A percentile compares a stretch with the other conserved stretches of the same genome.
Evolutionary conservation across 495 filamentous ascomycete species (phyloP).

Genomic region (Daldinia bambusicola): DNA sequence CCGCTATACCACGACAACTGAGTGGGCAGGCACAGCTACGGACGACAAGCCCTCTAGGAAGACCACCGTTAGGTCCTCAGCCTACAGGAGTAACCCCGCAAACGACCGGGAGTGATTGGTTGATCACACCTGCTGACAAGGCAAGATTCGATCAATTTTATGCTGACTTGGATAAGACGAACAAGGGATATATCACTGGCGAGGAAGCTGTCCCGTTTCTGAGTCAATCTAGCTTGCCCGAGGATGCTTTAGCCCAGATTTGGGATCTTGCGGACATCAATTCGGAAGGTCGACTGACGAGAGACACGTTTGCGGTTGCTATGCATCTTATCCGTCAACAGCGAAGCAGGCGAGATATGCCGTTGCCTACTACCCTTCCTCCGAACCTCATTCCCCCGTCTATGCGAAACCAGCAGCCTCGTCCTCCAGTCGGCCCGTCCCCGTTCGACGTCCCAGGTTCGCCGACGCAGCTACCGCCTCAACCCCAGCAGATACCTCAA

Average conservation of each 20-base stretch:
- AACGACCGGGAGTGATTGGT: slow-evolving; percentile 79
- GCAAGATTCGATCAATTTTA: slow-evolving; percentile 85
- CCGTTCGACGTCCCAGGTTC: slow-evolving; percentile 54
- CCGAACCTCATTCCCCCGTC: slow-evolving; percentile 86
- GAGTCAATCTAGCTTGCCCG: slow-evolving; percentile 86
- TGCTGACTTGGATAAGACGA: slow-evolving; percentile 78
- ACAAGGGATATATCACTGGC: slow-evolving; percentile 82
- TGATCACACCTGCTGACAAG: slow-evolving; percentile 85
- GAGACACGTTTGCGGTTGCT: slow-evolving; percentile 95
- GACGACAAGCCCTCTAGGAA: slow-evolving; percentile 75
- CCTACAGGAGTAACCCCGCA: slow-evolving; percentile 57
- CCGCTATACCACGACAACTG: slow-evolving; percentile 59
- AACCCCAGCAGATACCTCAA: slow-evolving; percentile 53
- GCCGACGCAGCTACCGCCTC: slow-evolving; percentile 47
- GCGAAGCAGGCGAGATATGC: slow-evolving; percentile 71
- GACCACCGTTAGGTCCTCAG: slow-evolving; percentile 63
- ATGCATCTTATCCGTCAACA: slow-evolving; percentile 97
- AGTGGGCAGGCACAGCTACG: slow-evolving; percentile 60
- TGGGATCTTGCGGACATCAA: slow-evolving; percentile 98
- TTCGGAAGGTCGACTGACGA: slow-evolving; percentile 82
- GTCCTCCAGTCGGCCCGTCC: slow-evolving; percentile 60
- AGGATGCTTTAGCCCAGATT: slow-evolving; percentile 92
- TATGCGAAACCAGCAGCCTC: slow-evolving; percentile 77
- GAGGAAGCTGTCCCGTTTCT: slow-evolving; percentile 97
- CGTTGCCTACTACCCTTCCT: slow-evolving; percentile 78